Base-by-base conservation (phyloP, 306 rosid genomes). In the Hippophae gyantsensis region DNA sequence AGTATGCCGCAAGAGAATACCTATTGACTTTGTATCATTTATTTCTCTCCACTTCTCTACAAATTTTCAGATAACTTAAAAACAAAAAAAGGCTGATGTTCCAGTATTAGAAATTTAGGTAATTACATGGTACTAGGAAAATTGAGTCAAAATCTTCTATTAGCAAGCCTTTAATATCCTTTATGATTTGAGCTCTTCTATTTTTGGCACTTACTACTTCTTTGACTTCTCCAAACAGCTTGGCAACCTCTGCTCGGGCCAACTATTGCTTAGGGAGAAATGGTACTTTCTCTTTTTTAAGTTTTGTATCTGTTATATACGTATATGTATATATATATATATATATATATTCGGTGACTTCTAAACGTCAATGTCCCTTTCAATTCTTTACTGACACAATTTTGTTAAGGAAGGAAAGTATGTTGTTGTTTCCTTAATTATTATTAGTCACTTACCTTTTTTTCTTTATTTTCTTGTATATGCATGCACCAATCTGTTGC, bases 181-280 rank as follows among this genome's bases (percentile, higher is more conserved):
- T 56, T 40, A 46, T 32, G 13, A 38, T 32, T 3, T 13, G 56
- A 56, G 18, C 57, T 48, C 47, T 44, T 48, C 38, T 27, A 2
- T 59, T 13, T 8, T 44, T 48, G 52, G 45, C 23, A 25, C 49
- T 46, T 59, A 52, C 54, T 53, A 25, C 14, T 49, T 48, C 18
- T 11, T 32, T 72, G 27, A 50, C 8, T n/a, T 65, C 27, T 65
- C 49, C 54, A 52, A 53, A 61, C 73, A 76, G 80, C 51, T 70
- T 66, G 61, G 42, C 42, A 48, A 26, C 49, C 9, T 52, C 57
- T 38, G 56, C 42, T 61, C 10, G 51, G 63, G 58, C 25, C 53
- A 14, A 61, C 60, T 42, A 13, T 14, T 52, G 5, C 64, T 68
- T 52, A 9, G 23, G 49, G 48, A 13, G 54, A 70, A 54, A 76